A percentile compares a stretch with the other conserved stretches of the same genome.
These are phyloP conservation scores for Eleusine indica DNA, from an alignment of 176 grass and related monocot genomes.

Conservation along the genomic window DNA sequence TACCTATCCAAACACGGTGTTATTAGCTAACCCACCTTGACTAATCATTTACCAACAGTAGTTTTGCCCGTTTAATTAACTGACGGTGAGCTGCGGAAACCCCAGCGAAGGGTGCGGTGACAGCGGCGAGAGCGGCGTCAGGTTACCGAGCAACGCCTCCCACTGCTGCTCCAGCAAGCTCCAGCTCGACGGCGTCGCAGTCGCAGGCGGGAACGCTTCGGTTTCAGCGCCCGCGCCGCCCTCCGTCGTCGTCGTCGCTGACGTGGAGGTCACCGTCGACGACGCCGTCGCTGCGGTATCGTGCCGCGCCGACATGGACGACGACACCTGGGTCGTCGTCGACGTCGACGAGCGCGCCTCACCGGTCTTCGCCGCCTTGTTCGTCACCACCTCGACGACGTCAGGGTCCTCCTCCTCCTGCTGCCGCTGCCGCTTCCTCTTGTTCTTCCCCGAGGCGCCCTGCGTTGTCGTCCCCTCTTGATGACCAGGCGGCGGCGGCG, in stretches of 20 bases:
- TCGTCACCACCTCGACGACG: slow-evolving; percentile 49
- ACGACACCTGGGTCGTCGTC: background rate
- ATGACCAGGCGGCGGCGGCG: background rate
- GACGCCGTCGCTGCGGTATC: slow-evolving; percentile 20
- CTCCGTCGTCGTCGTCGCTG: background rate
- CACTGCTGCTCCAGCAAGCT: slow-evolving; percentile 43
- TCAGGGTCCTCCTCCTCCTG: background rate
- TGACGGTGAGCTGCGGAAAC: slow-evolving; percentile 52
- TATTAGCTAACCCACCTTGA: background rate
- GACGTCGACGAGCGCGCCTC: slow-evolving; percentile 10
- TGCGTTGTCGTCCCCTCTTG: background rate
- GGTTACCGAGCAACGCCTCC: slow-evolving; percentile 39
- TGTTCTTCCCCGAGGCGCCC: slow-evolving; percentile 26
- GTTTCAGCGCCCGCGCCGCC: background rate
- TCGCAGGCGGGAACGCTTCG: background rate
- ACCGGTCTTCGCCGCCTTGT: slow-evolving; percentile 22
- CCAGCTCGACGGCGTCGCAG: slow-evolving; percentile 41
- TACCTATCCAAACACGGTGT: slow-evolving; percentile 1
- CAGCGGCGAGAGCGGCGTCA: slow-evolving; percentile 54
- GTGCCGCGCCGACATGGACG: slow-evolving; percentile 19
- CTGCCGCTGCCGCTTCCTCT: slow-evolving; percentile 32
- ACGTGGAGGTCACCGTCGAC: slow-evolving; percentile 40
- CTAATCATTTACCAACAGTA: background rate
- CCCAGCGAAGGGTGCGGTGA: slow-evolving; percentile 46
- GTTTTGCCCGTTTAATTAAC: slow-evolving; percentile 22